phyloP scores from a whole-genome alignment of 371 early-diverging fungal genomes.

The Mucor indicus region DNA sequence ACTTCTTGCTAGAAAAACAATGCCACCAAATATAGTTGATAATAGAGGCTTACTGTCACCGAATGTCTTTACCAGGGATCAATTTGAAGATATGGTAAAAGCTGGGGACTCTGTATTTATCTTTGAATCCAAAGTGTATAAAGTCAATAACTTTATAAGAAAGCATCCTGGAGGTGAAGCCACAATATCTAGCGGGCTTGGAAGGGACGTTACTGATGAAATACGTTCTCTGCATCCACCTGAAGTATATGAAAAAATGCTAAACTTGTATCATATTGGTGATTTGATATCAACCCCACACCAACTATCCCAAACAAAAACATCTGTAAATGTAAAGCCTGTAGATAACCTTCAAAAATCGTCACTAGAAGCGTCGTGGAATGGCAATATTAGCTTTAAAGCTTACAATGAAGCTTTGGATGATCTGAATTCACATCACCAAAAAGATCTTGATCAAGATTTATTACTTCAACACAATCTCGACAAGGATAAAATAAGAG shows the following conservation, averaged over 20 bases:
- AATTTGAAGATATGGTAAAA: conserved; percentile 46
- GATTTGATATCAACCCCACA: conserved; percentile 33
- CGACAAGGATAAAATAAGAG: conserved; percentile 45
- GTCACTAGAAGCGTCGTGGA: conserved; percentile 27
- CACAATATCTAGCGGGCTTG: conserved; percentile 79
- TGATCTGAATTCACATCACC: conserved; percentile 25
- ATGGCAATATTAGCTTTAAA: conserved; percentile 28
- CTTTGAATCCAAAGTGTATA: conserved; percentile 80
- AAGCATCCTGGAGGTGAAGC: conserved; percentile 93
- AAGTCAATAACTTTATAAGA: conserved; percentile 76
- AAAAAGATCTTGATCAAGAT: conserved; percentile 16
- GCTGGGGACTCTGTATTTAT: conserved; percentile 72
- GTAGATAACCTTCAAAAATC: neutral
- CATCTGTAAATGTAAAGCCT: too few relatives aligned
- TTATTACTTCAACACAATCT: conserved; percentile 15
- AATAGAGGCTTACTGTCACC: conserved; percentile 3
- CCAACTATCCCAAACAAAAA: neutral
- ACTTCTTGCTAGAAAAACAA: neutral
- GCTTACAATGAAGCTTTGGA: conserved; percentile 35
- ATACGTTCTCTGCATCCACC: conserved; percentile 87
- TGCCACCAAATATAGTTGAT: conserved; percentile 13
- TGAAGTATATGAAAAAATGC: conserved; percentile 68
- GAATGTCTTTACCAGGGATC: conserved; percentile 29
- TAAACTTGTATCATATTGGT: conserved; percentile 76
- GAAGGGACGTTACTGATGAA: conserved; percentile 91